Base-by-base conservation (phyloP, 2,329 filamentous ascomycete species). In the Fusarium euwallaceae region DNA sequence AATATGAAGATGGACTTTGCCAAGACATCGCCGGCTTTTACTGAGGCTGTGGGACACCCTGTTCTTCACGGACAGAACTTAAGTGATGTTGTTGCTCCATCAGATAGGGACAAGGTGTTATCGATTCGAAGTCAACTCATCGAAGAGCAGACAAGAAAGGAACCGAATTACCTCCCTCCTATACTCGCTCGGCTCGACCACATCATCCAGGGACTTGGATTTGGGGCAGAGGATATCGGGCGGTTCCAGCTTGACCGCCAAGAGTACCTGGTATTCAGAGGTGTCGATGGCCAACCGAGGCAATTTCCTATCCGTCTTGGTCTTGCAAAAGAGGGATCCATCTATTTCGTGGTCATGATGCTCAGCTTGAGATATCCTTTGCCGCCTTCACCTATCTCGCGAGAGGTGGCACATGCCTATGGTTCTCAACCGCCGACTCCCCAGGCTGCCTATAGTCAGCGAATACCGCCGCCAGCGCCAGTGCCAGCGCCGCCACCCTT, bases 141-240 rank as follows among this genome's bases (percentile, higher is more conserved):
- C 62, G 87, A 88, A 17, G 90, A 92, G 73, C 89, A 90, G 69
- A 83, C 85, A 36, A 84, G 86, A 73, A 89, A 86, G 65, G 89
- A 91, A 34, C 90, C 90, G 20, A 90, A 89, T 55, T 92, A 92
- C 78, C 84, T 92, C 22, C 90, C 91, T 5, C 91, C 91, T 2
- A 92, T 92, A n/a, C 87, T 90, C 69, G 86, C 85, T 41, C 87
- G 87, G 67, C 87, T 89, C 61, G 87, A 89, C 27, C 84, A 87
- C 29, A 86, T 90, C 17, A 87, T 92, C 36, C 87, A 89, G 66
- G 83, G 84, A 2, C 84, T 92, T 16, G 87, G 88, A 1, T 90
- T 92, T 74, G 83, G 82, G 12, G 72, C 83, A 0, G 89, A 91
- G 55, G 89, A 90, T 37, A 76, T 91, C 32, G 83, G 85, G 17